A percentile compares a stretch with the other conserved stretches of the same genome.
These are phyloP conservation scores for Vitis vinifera DNA, from an alignment of 164 flowering plant genomes.

Conservation along the genomic window DNA sequence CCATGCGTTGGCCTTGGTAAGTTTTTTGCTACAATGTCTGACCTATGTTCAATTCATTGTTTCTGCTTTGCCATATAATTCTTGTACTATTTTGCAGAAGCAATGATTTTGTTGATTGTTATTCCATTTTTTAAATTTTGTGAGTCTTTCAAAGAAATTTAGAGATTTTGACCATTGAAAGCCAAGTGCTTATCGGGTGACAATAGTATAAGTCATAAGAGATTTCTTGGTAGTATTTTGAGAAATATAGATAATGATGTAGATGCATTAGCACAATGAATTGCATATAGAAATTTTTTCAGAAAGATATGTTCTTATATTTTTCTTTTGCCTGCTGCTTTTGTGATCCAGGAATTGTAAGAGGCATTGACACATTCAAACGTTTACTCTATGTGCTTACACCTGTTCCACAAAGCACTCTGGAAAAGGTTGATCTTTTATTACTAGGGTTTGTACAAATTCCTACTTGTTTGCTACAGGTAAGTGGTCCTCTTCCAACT, in stretches of 20 bases:
- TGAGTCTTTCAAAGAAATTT: no score
- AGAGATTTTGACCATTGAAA: neutral
- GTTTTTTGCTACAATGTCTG: slow-evolving; percentile 14
- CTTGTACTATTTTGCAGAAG: neutral
- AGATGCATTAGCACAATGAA: no score
- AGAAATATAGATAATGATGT: no score
- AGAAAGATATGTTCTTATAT: neutral
- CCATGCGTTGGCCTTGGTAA: slow-evolving; percentile 88
- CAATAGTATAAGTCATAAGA: no score
- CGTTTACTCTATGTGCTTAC: slow-evolving; percentile 67
- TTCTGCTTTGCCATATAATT: neutral
- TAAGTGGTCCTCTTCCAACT: slow-evolving; percentile 16
- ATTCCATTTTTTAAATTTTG: neutral
- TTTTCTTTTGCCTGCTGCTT: slow-evolving; percentile 1
- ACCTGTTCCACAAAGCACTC: slow-evolving; percentile 64
- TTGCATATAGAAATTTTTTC: no score
- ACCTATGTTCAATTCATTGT: neutral
- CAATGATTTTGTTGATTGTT: neutral
- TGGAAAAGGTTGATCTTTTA: slow-evolving; percentile 75
- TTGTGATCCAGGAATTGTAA: slow-evolving; percentile 64
- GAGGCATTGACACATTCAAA: slow-evolving; percentile 70
- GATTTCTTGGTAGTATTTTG: no score
- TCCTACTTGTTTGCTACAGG: slow-evolving; percentile 84
- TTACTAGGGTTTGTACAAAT: slow-evolving; percentile 81
- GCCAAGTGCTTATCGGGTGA: neutral